A percentile compares a stretch with the other conserved stretches of the same genome.
Conservation (phyloP, 495 filamentous ascomycete species). For the Daldinia loculata region DNA sequence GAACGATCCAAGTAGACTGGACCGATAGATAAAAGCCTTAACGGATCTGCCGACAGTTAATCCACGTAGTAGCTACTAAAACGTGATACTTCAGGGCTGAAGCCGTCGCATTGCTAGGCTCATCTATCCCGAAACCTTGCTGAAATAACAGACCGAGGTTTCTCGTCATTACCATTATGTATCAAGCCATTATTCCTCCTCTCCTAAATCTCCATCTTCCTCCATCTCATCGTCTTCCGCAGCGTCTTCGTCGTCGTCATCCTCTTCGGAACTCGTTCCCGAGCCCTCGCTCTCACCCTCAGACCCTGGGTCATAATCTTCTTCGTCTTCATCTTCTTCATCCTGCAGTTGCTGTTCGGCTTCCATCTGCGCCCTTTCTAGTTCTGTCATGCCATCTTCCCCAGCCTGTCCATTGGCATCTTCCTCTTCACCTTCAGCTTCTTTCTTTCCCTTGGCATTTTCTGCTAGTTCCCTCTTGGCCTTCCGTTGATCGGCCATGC, state of each 20-base stretch:
- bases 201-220: conserved; percentile 47
- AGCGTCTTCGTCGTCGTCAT: conserved; percentile 51
- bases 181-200: conserved; percentile 34
- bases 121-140: background rate
- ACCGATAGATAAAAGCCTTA: background rate
- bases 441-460: conserved; percentile 61
- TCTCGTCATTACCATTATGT: background rate
- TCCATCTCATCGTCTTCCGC: conserved; percentile 60
- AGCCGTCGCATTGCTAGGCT: background rate
- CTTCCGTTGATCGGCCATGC: conserved; percentile 85
- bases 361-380: conserved; percentile 62
- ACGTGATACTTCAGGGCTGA: background rate
- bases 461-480: conserved; percentile 71
- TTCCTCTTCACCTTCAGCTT: conserved; percentile 68
- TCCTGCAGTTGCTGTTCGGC: conserved; percentile 64
- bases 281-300: conserved; percentile 77
- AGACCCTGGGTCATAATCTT: conserved; percentile 86
- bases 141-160: background rate
- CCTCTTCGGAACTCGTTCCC: conserved; percentile 63
- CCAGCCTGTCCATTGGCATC: conserved; percentile 60
- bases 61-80: background rate
- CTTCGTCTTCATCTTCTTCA: conserved; percentile 85
- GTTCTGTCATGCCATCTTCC: conserved; percentile 71
- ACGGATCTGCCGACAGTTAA: background rate
- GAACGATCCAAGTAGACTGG: background rate